Conservation (phyloP, 148 eudicot species). For the Hydrangea macrophylla region DNA sequence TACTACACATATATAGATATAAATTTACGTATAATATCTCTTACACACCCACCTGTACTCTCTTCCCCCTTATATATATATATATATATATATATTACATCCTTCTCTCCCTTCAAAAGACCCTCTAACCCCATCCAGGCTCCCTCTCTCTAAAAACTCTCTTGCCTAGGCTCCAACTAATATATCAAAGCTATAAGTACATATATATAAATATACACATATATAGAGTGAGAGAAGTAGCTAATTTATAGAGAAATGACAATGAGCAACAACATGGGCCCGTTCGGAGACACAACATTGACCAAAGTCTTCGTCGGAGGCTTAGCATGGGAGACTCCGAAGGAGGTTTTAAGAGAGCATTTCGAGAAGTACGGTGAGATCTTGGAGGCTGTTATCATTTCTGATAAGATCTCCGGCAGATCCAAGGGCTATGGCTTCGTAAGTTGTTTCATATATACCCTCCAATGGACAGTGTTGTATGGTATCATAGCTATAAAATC, state of each 20-base stretch:
- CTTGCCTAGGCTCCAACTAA: background rate
- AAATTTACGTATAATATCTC: background rate
- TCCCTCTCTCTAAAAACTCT: constrained; percentile 10
- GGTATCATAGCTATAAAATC: background rate
- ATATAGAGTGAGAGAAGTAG: background rate
- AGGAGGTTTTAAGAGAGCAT: constrained; percentile 64
- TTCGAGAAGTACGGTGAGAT: constrained; percentile 76
- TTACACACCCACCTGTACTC: constrained; percentile 11
- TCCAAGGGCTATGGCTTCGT: constrained; percentile 98
- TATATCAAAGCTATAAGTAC: background rate
- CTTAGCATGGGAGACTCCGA: constrained; percentile 89
- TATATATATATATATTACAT: background rate
- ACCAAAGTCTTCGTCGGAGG: constrained; percentile 97
- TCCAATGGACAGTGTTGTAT: background rate
- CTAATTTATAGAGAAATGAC: constrained; percentile 23
- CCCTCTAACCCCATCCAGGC: background rate
- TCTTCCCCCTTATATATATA: background rate
- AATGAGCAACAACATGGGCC: constrained; percentile 32
- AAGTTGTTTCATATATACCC: constrained; percentile 23
- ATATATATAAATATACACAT: background rate
- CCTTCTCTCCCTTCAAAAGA: background rate
- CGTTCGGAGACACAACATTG: constrained; percentile 66
- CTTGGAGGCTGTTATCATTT: constrained; percentile 84
- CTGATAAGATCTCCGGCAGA: constrained; percentile 80
- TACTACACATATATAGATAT: background rate